Evolutionary conservation across 495 filamentous ascomycete species (phyloP).

Genomic region (Neurospora cerealis): DNA sequence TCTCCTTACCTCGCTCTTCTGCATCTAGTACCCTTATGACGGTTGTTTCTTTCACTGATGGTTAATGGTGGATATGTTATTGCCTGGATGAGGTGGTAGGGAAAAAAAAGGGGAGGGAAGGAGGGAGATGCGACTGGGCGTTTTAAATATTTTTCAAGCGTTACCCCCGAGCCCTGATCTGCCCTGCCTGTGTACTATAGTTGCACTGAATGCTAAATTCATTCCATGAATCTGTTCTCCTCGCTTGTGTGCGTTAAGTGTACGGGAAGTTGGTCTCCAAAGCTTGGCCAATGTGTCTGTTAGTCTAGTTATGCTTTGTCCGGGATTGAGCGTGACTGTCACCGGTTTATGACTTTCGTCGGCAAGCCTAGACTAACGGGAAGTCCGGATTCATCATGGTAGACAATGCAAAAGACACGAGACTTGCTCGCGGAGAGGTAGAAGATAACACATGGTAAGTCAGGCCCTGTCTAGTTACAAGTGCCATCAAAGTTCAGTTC

Average conservation of each 20-base stretch:
- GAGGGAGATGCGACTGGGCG: not conserved
- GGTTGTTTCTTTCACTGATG: not conserved
- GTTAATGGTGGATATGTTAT: not conserved
- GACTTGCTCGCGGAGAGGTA: not conserved
- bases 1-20: not conserved
- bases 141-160: not conserved
- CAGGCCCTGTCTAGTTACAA: not conserved
- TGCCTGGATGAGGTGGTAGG: not conserved
- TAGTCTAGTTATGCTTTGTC: not conserved
- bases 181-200: constrained; percentile 5
- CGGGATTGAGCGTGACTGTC: not conserved
- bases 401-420: not conserved
- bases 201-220: constrained; percentile 19
- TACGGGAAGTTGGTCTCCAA: not conserved
- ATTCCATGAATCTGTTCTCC: constrained; percentile 9
- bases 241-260: not conserved
- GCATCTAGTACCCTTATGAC: not conserved
- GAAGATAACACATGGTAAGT: not conserved
- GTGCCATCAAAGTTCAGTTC: not conserved
- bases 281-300: not conserved
- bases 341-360: not conserved
- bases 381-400: not conserved
- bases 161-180: not conserved
- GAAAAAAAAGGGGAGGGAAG: not conserved
- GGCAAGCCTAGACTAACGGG: not conserved